Conservation (phyloP, 129 eudicot genomes). For the Chrysanthemum makinoi region DNA sequence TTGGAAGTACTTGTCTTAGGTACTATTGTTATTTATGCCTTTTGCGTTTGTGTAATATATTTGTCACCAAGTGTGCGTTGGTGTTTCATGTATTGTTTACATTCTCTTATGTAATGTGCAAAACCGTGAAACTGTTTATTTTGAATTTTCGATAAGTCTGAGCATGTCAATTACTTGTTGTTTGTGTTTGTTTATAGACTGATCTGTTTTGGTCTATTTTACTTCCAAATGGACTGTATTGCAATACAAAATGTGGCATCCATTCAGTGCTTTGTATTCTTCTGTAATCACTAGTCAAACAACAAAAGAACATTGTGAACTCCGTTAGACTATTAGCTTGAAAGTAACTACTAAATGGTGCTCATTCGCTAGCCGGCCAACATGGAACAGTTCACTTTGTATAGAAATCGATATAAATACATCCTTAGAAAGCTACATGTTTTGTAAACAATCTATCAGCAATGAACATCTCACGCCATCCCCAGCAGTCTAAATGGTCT, state of each 20-base stretch:
- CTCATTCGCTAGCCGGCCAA: slow-evolving; percentile 15
- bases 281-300: not conserved
- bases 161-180: not conserved
- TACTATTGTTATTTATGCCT: slow-evolving; percentile 11
- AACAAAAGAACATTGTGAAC: not conserved
- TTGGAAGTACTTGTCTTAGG: slow-evolving; percentile 66
- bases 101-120: slow-evolving; percentile 24
- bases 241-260: not conserved
- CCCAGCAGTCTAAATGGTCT: slow-evolving; percentile 21
- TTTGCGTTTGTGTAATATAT: slow-evolving; percentile 23
- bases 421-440: not conserved
- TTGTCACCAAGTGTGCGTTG: slow-evolving; percentile 9
- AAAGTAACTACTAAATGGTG: not conserved
- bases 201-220: not conserved
- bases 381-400: not conserved
- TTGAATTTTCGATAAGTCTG: not conserved
- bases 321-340: not conserved
- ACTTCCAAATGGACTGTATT: too few species aligned
- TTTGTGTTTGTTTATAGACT: not conserved
- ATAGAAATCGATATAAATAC: not conserved
- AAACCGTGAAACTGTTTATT: slow-evolving; percentile 12
- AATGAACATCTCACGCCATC: slow-evolving; percentile 12
- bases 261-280: not conserved
- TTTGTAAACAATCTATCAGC: not conserved
- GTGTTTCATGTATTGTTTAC: slow-evolving; percentile 15